Evolutionary conservation across 805 yeast species (phyloP), one percentile per base, ranked within the genome.

Genomic region (Monosporozyma unispora): DNA sequence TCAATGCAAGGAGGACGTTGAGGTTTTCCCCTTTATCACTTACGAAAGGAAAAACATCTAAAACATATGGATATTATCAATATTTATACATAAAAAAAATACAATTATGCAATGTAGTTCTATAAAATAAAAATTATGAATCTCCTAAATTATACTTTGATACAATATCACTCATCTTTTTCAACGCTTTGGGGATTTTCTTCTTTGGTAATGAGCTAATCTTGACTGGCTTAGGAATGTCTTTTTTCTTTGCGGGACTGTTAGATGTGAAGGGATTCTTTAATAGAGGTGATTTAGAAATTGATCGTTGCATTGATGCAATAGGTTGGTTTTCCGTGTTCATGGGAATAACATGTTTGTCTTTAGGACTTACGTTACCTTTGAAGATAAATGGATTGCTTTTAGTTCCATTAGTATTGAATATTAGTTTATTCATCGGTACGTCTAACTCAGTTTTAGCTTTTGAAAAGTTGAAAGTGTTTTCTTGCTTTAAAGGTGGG

Each of bases 111-210:
- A 5, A 25, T 38, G 35, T 16, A 31, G 9, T 39, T 21, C 27
- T 21, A 35, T 35, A 21, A 39, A 12, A 14, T n/a, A n/a, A 25
- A 39, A 21, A 29, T 35, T 4, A 47, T 25, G 49, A 52, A 12
- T 53, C 47, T 14, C 54, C 56, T 22, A 64, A 46, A 25, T 58
- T 53, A 47, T 64, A 59, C 37, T 61, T 63, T 33, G 54, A 54
- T 7, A 59, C 66, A 3, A 64, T 46, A 39, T 57, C 53, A 27
- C 55, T 60, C 58, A 64, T 58, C 41, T 54, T 57, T 42, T 55
- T 61, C 27, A 64, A 45, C 14, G 64, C 54, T 47, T 62, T 64
- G 3, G 68, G 68, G 3, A 49, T 37, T 18, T 42, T 45, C 29
- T 31, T 19, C 19, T 33, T 25, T 16, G 42, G 42, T 21, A 21